phyloP scores from a whole-genome alignment of 2,329 filamentous ascomycete genomes.

The Cladophialophora carrionii region DNA sequence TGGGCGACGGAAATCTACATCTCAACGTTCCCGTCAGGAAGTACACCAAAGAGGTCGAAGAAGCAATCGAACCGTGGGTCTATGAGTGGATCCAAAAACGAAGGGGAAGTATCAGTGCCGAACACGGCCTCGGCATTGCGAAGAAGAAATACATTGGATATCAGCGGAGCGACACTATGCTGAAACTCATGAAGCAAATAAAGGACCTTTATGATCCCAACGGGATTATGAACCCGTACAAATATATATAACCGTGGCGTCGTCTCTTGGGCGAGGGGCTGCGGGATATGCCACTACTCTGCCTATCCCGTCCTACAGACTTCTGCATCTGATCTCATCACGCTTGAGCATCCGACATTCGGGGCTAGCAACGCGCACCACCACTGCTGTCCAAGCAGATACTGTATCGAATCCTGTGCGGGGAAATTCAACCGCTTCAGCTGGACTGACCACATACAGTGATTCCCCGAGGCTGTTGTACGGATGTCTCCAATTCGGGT shows the following conservation, averaged over 20 bases:
- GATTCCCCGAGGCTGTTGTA: background rate
- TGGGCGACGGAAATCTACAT: slow-evolving; percentile 96
- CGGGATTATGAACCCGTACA: slow-evolving; percentile 98
- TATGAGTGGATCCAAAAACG: slow-evolving; percentile 94
- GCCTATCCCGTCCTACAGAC: background rate
- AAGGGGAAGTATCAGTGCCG: slow-evolving; percentile 91
- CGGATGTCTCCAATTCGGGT: slow-evolving; percentile 8
- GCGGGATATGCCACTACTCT: background rate
- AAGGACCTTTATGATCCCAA: slow-evolving; percentile 95
- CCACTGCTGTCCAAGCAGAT: background rate
- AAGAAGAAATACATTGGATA: slow-evolving; percentile 97
- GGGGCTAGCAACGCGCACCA: background rate
- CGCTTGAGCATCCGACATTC: background rate
- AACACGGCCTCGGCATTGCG: slow-evolving; percentile 89
- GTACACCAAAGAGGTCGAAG: slow-evolving; percentile 86
- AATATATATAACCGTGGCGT: slow-evolving; percentile 67
- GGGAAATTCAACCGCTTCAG: background rate
- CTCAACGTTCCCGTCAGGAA: slow-evolving; percentile 82
- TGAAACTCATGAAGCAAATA: slow-evolving; percentile 90
- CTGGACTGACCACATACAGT: background rate
- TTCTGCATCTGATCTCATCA: background rate
- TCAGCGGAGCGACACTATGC: slow-evolving; percentile 83
- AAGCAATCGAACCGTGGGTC: slow-evolving; percentile 87
- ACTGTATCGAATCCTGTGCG: background rate
- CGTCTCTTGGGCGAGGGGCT: background rate